A percentile compares a stretch with the other conserved stretches of the same genome.
phyloP scores from a whole-genome alignment of 2,329 filamentous ascomycete species.

The Clonostachys chloroleuca region DNA sequence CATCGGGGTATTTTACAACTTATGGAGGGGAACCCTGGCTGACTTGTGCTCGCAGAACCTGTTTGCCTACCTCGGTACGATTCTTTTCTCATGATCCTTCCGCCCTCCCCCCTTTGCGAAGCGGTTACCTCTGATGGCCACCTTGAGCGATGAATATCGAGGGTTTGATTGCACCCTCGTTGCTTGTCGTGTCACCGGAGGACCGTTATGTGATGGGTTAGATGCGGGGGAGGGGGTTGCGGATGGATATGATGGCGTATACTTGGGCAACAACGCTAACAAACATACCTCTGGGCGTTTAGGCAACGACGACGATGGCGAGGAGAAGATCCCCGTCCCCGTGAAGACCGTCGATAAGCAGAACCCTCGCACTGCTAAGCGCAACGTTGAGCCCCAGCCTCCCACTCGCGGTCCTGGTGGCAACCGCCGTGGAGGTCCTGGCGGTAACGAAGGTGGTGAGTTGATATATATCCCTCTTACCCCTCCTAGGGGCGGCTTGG shows the following conservation, averaged over 20 bases:
- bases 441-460: conserved; percentile 86
- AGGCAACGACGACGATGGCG: conserved; percentile 59
- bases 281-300: not conserved
- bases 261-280: no score
- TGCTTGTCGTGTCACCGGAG: no score
- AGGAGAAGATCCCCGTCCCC: conserved; percentile 73
- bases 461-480: conserved; percentile 5
- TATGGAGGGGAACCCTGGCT: conserved; percentile 5
- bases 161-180: no score
- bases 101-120: no score
- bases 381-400: conserved; percentile 75
- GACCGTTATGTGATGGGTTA: not conserved
- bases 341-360: conserved; percentile 89
- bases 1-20: no score
- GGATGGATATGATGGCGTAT: conserved; percentile 1
- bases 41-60: conserved; percentile 64
- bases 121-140: no score
- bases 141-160: no score
- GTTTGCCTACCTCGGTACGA: conserved; percentile 95
- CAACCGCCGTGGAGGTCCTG: conserved; percentile 52
- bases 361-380: conserved; percentile 70
- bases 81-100: conserved; percentile 2
- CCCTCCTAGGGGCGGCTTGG: conserved; percentile 5
- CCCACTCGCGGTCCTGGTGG: conserved; percentile 41
- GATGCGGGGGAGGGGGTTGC: conserved; percentile 5